These are phyloP conservation scores for Xerocomus amazonicus DNA, from an alignment of 1,284 basidiomycete genomes.

Conservation along the genomic window DNA sequence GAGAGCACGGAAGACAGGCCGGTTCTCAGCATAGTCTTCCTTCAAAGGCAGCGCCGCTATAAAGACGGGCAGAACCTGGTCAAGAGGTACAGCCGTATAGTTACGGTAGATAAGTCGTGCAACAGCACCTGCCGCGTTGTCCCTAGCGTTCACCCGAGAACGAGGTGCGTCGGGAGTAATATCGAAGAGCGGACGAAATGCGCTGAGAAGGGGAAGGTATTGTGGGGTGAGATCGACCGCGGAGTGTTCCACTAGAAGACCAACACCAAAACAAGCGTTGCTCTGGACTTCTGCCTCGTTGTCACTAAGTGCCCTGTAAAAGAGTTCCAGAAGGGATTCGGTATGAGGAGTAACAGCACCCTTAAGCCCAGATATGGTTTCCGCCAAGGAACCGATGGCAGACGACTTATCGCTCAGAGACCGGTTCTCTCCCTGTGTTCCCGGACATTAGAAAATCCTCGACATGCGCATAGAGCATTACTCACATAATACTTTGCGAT, in stretches of 20 bases:
- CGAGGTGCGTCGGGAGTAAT: conserved; percentile 58
- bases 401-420: conserved; percentile 91
- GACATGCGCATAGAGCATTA: conserved; percentile 12
- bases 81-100: conserved; percentile 79
- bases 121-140: conserved; percentile 95
- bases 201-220: conserved; percentile 75
- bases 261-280: conserved; percentile 94
- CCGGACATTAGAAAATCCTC: conserved; percentile 11
- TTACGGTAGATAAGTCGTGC: conserved; percentile 87
- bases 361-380: conserved; percentile 95
- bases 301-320: conserved; percentile 82
- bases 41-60: conserved; percentile 82
- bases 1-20: conserved; percentile 85
- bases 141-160: conserved; percentile 79
- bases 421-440: conserved; percentile 70
- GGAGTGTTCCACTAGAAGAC: conserved; percentile 89
- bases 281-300: conserved; percentile 90
- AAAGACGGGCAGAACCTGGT: conserved; percentile 86
- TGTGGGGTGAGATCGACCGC: conserved; percentile 81
- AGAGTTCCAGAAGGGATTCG: conserved; percentile 77
- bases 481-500: conserved; percentile 92
- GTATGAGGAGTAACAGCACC: conserved; percentile 84
- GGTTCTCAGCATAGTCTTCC: conserved; percentile 88
- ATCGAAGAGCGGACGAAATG: conserved; percentile 82
- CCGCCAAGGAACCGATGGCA: conserved; percentile 91